These are phyloP conservation scores for Carex sylvatica DNA, from an alignment of 202 grass and related monocot genomes.

Conservation along the genomic window DNA sequence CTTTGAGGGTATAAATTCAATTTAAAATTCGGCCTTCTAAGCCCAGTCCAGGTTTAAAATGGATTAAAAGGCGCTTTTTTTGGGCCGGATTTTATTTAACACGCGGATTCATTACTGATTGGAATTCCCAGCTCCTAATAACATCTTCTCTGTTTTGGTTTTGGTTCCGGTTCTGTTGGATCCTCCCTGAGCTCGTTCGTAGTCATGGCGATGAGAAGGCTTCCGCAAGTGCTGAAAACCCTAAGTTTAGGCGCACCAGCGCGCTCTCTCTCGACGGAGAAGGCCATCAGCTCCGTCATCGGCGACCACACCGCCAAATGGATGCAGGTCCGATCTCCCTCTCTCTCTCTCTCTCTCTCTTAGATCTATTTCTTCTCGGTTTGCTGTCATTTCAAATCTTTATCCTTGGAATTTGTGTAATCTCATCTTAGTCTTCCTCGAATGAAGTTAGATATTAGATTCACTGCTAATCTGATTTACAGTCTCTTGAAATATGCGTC, in stretches of 20 bases:
- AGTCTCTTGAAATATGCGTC: neutral
- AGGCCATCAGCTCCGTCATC: constrained; percentile 48
- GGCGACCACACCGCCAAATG: constrained; percentile 86
- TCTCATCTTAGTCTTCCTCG: neutral
- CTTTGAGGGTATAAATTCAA: too few relatives aligned
- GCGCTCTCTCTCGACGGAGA: constrained; percentile 48
- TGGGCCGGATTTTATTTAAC: neutral
- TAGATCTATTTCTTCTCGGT: constrained; percentile 23
- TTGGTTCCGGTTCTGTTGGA: neutral
- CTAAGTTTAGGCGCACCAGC: constrained; percentile 29
- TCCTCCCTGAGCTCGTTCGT: constrained; percentile 8
- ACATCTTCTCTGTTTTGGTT: neutral
- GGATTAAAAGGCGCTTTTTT: too few relatives aligned
- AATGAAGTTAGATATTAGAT: neutral
- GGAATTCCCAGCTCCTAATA: neutral
- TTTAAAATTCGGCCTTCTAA: too few relatives aligned
- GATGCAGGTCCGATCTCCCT: constrained; percentile 67
- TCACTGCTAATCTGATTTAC: neutral
- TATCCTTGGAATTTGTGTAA: neutral
- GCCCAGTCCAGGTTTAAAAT: too few relatives aligned
- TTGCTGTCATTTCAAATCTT: neutral
- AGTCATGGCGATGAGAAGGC: constrained; percentile 49
- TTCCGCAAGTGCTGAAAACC: constrained; percentile 48
- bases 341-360: neutral
- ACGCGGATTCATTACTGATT: neutral